phyloP scores from a whole-genome alignment of 2,329 filamentous ascomycete species.

The Aureobasidium melanogenum region DNA sequence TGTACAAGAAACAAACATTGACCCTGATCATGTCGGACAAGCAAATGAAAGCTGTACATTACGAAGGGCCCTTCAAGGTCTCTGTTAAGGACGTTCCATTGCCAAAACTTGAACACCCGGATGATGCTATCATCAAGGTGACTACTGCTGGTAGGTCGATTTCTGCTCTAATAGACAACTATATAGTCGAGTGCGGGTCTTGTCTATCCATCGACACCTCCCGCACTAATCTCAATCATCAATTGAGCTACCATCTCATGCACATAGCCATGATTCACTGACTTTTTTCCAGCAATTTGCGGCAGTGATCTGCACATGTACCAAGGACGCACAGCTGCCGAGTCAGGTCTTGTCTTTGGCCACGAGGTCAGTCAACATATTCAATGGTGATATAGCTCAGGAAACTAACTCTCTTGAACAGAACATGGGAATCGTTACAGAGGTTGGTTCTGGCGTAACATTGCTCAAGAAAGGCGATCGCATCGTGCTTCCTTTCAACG shows the following conservation, averaged over 20 bases:
- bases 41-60: constrained; percentile 52
- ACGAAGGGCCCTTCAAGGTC: constrained; percentile 53
- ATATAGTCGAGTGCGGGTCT: neutral
- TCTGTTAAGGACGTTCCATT: constrained; percentile 51
- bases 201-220: neutral
- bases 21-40: neutral
- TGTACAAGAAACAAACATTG: neutral
- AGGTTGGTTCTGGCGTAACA: constrained; percentile 50
- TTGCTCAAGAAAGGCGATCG: constrained; percentile 54
- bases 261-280: neutral
- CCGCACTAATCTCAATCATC: neutral
- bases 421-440: constrained; percentile 51
- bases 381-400: neutral
- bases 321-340: constrained; percentile 54
- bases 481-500: constrained; percentile 58
- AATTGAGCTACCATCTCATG: neutral
- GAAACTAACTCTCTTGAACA: neutral
- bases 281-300: constrained; percentile 15
- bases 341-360: constrained; percentile 53
- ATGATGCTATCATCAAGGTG: constrained; percentile 57
- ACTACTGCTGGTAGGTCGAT: constrained; percentile 45
- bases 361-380: constrained; percentile 35
- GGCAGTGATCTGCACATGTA: constrained; percentile 46
- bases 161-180: neutral
- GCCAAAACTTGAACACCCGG: constrained; percentile 53